Conservation (phyloP, 352 stramenopile species). For the Plasmopara viticola region DNA sequence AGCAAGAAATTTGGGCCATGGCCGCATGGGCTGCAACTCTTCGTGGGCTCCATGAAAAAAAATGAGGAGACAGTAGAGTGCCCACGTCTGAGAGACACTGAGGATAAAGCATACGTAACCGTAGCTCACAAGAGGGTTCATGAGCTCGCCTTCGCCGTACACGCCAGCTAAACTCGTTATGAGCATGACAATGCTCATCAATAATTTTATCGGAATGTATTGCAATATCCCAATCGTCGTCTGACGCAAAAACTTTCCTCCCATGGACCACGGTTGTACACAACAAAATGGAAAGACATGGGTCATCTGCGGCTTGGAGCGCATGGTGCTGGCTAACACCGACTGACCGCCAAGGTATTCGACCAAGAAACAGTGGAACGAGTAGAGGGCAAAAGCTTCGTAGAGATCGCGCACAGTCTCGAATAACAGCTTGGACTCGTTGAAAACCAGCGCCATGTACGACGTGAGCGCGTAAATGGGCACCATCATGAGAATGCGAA, state of each 20-base stretch:
- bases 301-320: conserved; percentile 77
- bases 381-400: conserved; percentile 92
- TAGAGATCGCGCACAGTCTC: conserved; percentile 90
- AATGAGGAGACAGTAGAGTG: conserved; percentile 91
- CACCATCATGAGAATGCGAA: conserved; percentile 93
- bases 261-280: conserved; percentile 87
- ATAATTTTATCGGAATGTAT: conserved; percentile 88
- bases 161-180: conserved; percentile 78
- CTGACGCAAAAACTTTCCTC: conserved; percentile 88
- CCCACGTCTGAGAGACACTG: conserved; percentile 88
- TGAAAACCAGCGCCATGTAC: conserved; percentile 87
- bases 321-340: conserved; percentile 75
- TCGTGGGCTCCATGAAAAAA: conserved; percentile 91
- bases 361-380: conserved; percentile 91
- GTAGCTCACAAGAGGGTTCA: conserved; percentile 78
- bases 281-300: conserved; percentile 86
- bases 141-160: conserved; percentile 86
- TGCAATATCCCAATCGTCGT: conserved; percentile 91
- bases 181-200: conserved; percentile 84
- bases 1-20: conserved; percentile 90
- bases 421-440: conserved; percentile 86
- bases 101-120: conserved; percentile 89
- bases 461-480: conserved; percentile 90
- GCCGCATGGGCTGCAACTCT: conserved; percentile 83
- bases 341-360: conserved; percentile 81